Evolutionary conservation across 176 grass and related monocot genomes (phyloP), one percentile per base, ranked within the genome.

Genomic region (Oryza glumipatula): DNA sequence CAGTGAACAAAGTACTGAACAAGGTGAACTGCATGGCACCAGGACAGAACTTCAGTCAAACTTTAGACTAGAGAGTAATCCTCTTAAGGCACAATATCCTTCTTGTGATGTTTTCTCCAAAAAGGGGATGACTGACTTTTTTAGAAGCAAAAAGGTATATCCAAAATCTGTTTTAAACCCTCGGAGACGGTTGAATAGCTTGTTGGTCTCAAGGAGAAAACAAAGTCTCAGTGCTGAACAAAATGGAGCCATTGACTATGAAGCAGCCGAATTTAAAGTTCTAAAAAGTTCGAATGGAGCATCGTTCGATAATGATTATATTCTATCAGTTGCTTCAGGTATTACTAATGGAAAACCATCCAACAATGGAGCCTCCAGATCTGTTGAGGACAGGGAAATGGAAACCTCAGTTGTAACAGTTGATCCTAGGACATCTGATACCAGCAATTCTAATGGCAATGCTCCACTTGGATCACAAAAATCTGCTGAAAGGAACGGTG

Each of bases 61-160:
- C 48, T 89, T 90, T 65, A 85, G 10, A 81, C 19, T 91, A 16
- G 85, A 88, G 67, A 88, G 47, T 73, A 86, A 92, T 84, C 91
- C 96, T 9, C 80, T 99, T 7, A 88, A 76, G 87, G 92, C 93
- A 89, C 94, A 99, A n/a, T 91, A 94, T 94, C 96, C 96, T 83
- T 46, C 77, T 72, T 94, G 96, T 1, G 76, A 96, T 90, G 66
- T 92, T 82, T 96, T 99, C 88, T 96, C 91, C 44, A 92, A 92
- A 75, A 94, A 90, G 86, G 93, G 95, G 86, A 92, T 99, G 88
- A 66, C 81, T 58, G 81, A 72, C 15, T 96, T 96, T 91, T 96
- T 96, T 77, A 96, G 61, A 92, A 93, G 68, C 82, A 99, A 89
- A 84, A 84, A 76, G 56, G 86, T 92, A 76, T 92, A 78, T 89